Base-by-base conservation (phyloP, 1,284 basidiomycete species). In the Apiotrichum siamense region DNA sequence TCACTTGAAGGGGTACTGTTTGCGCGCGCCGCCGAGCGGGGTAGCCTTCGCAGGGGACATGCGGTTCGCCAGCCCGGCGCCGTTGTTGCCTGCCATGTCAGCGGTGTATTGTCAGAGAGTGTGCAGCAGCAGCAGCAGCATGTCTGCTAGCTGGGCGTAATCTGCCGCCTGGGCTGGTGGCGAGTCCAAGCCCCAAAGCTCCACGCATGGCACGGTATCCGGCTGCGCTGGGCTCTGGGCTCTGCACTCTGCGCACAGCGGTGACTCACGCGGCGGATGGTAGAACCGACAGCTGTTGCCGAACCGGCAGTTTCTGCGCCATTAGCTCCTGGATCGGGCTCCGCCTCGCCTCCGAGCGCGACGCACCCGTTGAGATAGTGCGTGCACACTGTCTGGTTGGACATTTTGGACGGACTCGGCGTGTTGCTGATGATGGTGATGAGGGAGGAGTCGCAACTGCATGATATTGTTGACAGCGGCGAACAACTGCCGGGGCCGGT, bases 1-100 rank as follows among this genome's bases (percentile, higher is more conserved):
- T 53, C 47, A 68, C 67, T 63, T 67, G 62, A 70, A 70, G 43
- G 63, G 60, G 36, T 67, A 69, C 33, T 52, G 11, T 38, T 37
- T 2, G 32, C 2, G 24, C 50, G 40, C 10, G 37, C n/a, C 26
- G 12, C 63, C 63, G 7, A 63, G 41, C 4, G 63, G 57, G 4
- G 54, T 56, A 0, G 59, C 23, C 32, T 65, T 65, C 12, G 61
- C 29, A 15, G 27, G 26, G 7, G 32, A 35, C 23, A 45, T 35
- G 23, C 43, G 43, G 2, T 23, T 17, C 9, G 31, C 47, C 23
- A 50, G 53, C 17, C 49, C 48, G 43, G 48, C 40, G 20, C 44
- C 44, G 36, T 50, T 41, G 23, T 50, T 40, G 10, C 39, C 39
- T 49, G 29, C 29, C 29, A 31, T 31, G 7, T n/a, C n/a, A n/a